phyloP scores from a whole-genome alignment of 2,329 filamentous ascomycete genomes.

The Hymenoscyphus infarciens region DNA sequence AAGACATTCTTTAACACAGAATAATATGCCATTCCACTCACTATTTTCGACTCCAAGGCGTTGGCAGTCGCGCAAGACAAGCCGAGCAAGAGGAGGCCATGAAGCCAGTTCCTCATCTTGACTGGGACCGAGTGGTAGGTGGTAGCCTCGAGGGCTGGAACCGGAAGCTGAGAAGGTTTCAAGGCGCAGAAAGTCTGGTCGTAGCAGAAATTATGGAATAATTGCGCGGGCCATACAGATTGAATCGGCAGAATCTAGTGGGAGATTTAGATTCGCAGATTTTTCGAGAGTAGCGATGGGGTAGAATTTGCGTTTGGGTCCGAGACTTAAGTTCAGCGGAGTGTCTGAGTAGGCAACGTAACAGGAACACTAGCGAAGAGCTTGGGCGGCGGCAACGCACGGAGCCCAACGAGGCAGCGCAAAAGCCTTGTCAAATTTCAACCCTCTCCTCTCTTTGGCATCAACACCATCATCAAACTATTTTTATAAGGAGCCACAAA shows the following conservation, averaged over 20 bases:
- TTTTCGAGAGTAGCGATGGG: neutral
- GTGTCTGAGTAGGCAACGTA: slow-evolving; percentile 24
- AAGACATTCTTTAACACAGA: neutral
- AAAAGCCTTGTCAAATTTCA: slow-evolving; percentile 17
- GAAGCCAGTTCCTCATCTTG: slow-evolving; percentile 54
- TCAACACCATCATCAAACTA: neutral
- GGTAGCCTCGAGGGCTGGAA: slow-evolving; percentile 28
- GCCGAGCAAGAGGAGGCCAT: slow-evolving; percentile 48
- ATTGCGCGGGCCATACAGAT: neutral
- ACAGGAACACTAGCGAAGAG: slow-evolving; percentile 2
- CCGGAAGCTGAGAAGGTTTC: neutral
- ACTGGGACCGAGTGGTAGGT: slow-evolving; percentile 4
- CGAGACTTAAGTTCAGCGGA: neutral
- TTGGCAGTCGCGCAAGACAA: slow-evolving; percentile 51
- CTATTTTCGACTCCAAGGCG: slow-evolving; percentile 57
- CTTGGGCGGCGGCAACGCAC: slow-evolving; percentile 2
- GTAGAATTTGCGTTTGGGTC: slow-evolving; percentile 4
- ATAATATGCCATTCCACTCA: slow-evolving; percentile 35
- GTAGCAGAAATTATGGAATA: neutral
- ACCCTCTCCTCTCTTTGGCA: neutral
- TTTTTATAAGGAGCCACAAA: neutral
- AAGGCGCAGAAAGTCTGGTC: slow-evolving; percentile 5
- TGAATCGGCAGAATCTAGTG: neutral
- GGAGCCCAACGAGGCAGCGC: slow-evolving; percentile 8
- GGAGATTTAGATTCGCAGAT: neutral